These are phyloP conservation scores for Fraxinus angustifolia DNA, from an alignment of 305 asterid genomes.

Conservation along the genomic window DNA sequence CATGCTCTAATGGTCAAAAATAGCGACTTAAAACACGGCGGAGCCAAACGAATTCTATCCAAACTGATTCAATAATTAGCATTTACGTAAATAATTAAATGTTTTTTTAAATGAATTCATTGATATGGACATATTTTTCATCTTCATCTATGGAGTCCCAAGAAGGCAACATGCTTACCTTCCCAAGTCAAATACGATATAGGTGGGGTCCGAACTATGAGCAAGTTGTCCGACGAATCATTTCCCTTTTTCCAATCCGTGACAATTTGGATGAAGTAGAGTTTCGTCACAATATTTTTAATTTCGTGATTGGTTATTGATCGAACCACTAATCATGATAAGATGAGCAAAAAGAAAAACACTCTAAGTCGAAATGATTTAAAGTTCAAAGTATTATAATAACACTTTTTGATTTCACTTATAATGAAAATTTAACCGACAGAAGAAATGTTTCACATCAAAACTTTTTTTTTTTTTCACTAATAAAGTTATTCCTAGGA, in stretches of 20 bases:
- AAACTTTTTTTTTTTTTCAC: background rate
- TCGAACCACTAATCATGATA: background rate
- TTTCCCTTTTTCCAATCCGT: background rate
- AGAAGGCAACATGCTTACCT: background rate
- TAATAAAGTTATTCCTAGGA: background rate
- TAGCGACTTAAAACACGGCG: background rate
- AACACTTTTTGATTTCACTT: background rate
- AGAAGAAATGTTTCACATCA: background rate
- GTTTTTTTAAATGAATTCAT: background rate
- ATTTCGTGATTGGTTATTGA: background rate
- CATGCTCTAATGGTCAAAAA: background rate
- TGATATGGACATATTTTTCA: background rate
- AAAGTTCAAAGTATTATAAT: background rate
- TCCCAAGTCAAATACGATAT: background rate
- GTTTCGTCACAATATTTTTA: background rate
- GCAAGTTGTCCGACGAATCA: background rate
- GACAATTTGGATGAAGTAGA: background rate
- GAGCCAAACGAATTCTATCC: conserved; percentile 25
- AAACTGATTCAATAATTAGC: conserved; percentile 4
- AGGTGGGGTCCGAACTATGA: background rate
- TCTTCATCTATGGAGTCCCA: background rate
- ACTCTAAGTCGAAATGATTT: background rate
- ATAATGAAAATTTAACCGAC: background rate
- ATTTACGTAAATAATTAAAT: background rate
- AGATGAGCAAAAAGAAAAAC: background rate